Evolutionary conservation across 2,329 filamentous ascomycete genomes (phyloP).

Genomic region (Aspergillus ruber): DNA sequence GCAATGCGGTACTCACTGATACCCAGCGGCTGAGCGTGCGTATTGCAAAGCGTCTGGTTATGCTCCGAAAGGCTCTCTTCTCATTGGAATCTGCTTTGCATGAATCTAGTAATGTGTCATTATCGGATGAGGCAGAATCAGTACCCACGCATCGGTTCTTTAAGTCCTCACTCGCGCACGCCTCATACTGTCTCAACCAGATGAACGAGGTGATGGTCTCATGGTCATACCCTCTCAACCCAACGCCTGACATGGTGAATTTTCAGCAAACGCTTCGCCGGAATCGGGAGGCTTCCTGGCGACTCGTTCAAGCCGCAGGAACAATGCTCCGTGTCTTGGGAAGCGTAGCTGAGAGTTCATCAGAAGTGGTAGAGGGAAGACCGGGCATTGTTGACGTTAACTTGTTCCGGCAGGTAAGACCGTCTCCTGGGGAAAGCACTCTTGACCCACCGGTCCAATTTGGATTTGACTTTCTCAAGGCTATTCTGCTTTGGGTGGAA

Average conservation of each 20-base stretch:
- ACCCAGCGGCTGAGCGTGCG: conserved; percentile 49
- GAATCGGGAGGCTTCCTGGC: conserved; percentile 50
- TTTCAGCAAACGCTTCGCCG: conserved; percentile 52
- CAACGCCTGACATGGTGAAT: conserved; percentile 45
- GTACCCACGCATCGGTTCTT: conserved; percentile 34
- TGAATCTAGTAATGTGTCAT: conserved; percentile 20
- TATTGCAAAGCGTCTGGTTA: conserved; percentile 50
- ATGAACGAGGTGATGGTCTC: conserved; percentile 51
- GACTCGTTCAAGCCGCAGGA: conserved; percentile 58
- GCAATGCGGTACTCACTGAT: conserved; percentile 45
- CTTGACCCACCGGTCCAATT: conserved; percentile 46
- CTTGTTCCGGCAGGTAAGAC: conserved; percentile 45
- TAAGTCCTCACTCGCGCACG: conserved; percentile 37
- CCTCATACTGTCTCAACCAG: conserved; percentile 44
- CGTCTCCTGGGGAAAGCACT: conserved; percentile 40
- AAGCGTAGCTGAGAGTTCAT: conserved; percentile 43
- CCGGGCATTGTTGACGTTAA: conserved; percentile 26
- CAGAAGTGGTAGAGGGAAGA: conserved; percentile 23
- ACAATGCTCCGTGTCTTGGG: conserved; percentile 53
- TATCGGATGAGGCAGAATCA: conserved; percentile 17
- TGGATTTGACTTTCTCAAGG: conserved; percentile 59
- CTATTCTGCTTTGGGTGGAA: conserved; percentile 57
- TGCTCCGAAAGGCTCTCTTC: conserved; percentile 52
- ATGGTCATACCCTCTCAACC: conserved; percentile 57
- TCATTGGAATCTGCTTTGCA: conserved; percentile 37